Conservation (phyloP, 2,329 filamentous ascomycete species). For the Monosporascus sp. region DNA sequence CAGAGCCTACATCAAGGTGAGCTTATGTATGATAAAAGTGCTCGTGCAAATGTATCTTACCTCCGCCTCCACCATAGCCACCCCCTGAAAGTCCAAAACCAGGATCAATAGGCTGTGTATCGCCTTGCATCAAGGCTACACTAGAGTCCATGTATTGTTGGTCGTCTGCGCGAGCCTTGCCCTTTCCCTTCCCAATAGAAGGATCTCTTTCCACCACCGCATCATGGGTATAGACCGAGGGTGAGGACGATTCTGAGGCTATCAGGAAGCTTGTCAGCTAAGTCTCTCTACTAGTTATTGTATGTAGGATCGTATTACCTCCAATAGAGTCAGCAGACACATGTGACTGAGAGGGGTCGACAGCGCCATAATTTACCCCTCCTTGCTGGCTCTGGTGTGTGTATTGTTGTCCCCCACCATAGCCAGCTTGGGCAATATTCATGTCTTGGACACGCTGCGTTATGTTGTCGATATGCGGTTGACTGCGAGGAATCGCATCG, state of each 20-base stretch:
- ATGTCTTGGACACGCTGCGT: constrained; percentile 13
- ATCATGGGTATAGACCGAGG: constrained; percentile 19
- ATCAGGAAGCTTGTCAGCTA: constrained; percentile 2
- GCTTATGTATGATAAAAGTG: not conserved
- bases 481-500: constrained; percentile 18
- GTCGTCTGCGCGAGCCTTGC: constrained; percentile 5
- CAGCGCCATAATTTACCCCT: not conserved
- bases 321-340: not conserved
- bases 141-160: constrained; percentile 6
- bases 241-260: constrained; percentile 6
- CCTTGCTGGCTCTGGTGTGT: constrained; percentile 9
- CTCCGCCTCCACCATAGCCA: not conserved
- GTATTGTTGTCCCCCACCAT: constrained; percentile 7
- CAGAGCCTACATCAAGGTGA: not conserved
- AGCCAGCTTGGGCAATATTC: constrained; percentile 10
- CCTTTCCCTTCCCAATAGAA: constrained; percentile 17
- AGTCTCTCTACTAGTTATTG: not conserved
- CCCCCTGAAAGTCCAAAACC: constrained; percentile 1
- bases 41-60: not conserved
- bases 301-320: not conserved
- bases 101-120: not conserved
- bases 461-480: constrained; percentile 11
- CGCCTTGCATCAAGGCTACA: not conserved
- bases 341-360: not conserved
- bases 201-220: constrained; percentile 1